Percentiles rank a stretch among this genome's conserved stretches.
These are phyloP conservation scores for Trematosphaeria pertusa DNA, from an alignment of 2,329 filamentous ascomycete genomes.

Conservation along the genomic window DNA sequence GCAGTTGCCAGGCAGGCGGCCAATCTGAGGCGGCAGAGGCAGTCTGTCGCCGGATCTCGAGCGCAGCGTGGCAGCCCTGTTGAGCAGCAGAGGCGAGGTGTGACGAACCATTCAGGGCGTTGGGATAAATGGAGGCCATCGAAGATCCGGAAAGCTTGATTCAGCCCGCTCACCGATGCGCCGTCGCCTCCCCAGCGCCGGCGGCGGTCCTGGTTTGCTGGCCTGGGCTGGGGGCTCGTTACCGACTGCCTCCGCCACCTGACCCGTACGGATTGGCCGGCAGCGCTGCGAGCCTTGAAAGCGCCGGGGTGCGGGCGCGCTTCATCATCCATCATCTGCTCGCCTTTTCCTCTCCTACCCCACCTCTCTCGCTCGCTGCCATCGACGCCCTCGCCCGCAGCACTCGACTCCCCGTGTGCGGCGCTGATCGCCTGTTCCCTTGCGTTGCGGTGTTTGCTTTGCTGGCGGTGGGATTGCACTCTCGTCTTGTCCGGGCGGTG, in stretches of 20 bases:
- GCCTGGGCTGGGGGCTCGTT: slow-evolving; percentile 1
- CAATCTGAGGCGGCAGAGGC: slow-evolving; percentile 3
- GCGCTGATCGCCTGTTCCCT: slow-evolving; percentile 6
- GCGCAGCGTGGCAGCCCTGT: slow-evolving; percentile 36
- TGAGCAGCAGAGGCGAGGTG: slow-evolving; percentile 26
- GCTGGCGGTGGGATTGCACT: slow-evolving; percentile 4
- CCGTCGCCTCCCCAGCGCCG: slow-evolving; percentile 22
- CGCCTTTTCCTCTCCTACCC: slow-evolving; percentile 4
- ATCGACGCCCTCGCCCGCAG: slow-evolving; percentile 5
- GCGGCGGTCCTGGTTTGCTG: too few relatives aligned
- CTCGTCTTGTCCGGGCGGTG: slow-evolving; percentile 1
- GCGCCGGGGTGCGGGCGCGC: slow-evolving; percentile 29
- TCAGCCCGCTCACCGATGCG: slow-evolving; percentile 28
- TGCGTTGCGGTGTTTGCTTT: slow-evolving; percentile 7
- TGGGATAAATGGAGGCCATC: slow-evolving; percentile 23
- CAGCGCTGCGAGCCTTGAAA: slow-evolving; percentile 28
- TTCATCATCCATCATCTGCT: slow-evolving; percentile 13
- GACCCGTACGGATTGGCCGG: slow-evolving; percentile 31
- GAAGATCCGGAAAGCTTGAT: slow-evolving; percentile 46
- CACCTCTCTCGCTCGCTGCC: slow-evolving; percentile 7
- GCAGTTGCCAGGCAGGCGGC: slow-evolving; percentile 8
- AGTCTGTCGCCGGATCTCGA: slow-evolving; percentile 19
- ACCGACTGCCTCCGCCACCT: slow-evolving; percentile 27
- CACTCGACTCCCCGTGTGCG: too few relatives aligned
- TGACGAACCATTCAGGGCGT: slow-evolving; percentile 33